Evolutionary conservation across 176 grass and related monocot species (phyloP), one percentile per base, ranked within the genome.

Genomic region (Zoysia pacifica): DNA sequence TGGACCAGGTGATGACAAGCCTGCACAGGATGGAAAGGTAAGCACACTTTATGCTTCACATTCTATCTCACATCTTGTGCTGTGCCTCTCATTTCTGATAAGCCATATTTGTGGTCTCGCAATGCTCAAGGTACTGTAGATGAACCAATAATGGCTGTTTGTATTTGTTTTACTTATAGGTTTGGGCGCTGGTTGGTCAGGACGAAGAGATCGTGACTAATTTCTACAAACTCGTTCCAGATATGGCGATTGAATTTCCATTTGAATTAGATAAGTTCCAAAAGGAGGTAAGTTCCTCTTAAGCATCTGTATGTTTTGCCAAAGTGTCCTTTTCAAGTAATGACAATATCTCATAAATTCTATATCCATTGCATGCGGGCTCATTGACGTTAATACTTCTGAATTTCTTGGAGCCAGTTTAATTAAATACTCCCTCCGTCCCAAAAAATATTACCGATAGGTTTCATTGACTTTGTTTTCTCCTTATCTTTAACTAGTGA

Each of bases 191-290:
- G 80, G 77, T 91, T 85, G 85, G 79, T 65, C 86, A 74, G 50
- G 86, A 87, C 56, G 90, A 89, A 63, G 83, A 81, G 60, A 89
- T 97, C 46, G 54, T 87, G 74, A 85, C 50, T 37, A 82, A 80
- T 68, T 97, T 97, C 75, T 87, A 90, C 85, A 89, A 97, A 70
- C 85, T 92, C 75, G 86, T 97, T 79, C 94, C 95, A 54, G 90
- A 97, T 75, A 94, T 97, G 92, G 95, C 95, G 67, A 94, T 97
- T 14, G 90, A 92, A 9, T 97, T 85, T 88, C 95, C 95, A 48
- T 97, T 97, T 85, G 95, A 94, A 77, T 70, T 97, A 58, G 95
- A 97, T 87, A 89, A 84, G 77, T 97, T 97, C 83, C 95, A 97
- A 74, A 97, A 97, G 83, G 91, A 94, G 91, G 94, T 97, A 91